A percentile compares a stretch with the other conserved stretches of the same genome.
Evolutionary conservation across 192 early-diverging fungal genomes (phyloP).

Genomic region (Dissophora globulifera): DNA sequence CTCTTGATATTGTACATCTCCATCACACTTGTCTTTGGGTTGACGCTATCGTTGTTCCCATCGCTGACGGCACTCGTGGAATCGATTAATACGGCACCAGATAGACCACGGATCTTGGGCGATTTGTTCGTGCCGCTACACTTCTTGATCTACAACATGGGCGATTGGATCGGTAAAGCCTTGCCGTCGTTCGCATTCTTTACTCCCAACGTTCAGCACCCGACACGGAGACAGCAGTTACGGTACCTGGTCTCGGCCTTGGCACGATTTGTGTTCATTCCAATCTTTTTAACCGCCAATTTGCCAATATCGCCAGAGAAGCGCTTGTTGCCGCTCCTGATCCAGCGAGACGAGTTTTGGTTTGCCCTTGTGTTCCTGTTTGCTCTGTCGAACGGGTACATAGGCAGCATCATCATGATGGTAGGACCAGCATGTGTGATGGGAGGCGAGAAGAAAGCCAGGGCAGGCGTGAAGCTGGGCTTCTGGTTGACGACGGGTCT

Average conservation of each 20-base stretch:
- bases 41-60: slow-evolving; percentile 80
- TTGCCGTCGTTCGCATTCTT: slow-evolving; percentile 61
- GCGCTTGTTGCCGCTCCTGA: slow-evolving; percentile 52
- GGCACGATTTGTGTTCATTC: slow-evolving; percentile 67
- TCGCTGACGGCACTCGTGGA: slow-evolving; percentile 78
- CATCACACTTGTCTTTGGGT: slow-evolving; percentile 67
- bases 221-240: slow-evolving; percentile 52
- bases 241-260: slow-evolving; percentile 59
- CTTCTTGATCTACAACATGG: slow-evolving; percentile 77
- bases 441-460: slow-evolving; percentile 60
- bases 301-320: slow-evolving; percentile 55
- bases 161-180: slow-evolving; percentile 76
- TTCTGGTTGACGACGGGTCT: slow-evolving; percentile 74
- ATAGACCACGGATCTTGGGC: slow-evolving; percentile 51
- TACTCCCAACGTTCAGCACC: slow-evolving; percentile 56
- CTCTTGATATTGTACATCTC: slow-evolving; percentile 56
- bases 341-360: slow-evolving; percentile 59
- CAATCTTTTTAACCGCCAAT: slow-evolving; percentile 77
- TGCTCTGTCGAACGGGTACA: slow-evolving; percentile 74
- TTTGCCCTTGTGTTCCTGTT: slow-evolving; percentile 67
- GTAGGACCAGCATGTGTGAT: slow-evolving; percentile 55
- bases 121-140: slow-evolving; percentile 77
- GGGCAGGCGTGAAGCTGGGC: slow-evolving; percentile 73
- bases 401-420: slow-evolving; percentile 74
- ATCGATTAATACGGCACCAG: slow-evolving; percentile 58